These are phyloP conservation scores for Dioscorea cayenensis DNA, from an alignment of 116 monocot species.

Conservation along the genomic window DNA sequence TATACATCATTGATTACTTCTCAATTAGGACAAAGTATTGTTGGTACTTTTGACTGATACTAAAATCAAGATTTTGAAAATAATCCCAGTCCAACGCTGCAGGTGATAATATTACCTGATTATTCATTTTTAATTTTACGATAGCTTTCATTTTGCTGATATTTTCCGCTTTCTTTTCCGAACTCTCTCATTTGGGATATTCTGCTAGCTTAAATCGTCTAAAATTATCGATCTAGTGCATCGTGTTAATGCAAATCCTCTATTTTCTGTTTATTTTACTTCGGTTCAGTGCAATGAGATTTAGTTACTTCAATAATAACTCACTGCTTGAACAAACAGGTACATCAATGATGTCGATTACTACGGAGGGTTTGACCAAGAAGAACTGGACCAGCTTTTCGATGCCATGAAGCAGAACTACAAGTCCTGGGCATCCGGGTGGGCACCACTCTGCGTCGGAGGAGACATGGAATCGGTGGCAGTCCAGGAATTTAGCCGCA, in stretches of 20 bases:
- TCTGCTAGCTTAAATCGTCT: too few relatives aligned
- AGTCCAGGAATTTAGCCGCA: constrained; percentile 96
- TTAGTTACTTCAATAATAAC: background rate
- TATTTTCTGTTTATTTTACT: background rate
- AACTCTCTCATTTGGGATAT: too few relatives aligned
- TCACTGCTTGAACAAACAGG: constrained; percentile 19
- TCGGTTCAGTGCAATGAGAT: background rate
- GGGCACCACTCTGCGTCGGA: constrained; percentile 72
- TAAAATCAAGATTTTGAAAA: too few relatives aligned
- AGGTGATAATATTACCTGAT: too few relatives aligned
- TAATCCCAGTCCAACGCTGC: too few relatives aligned
- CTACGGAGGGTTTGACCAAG: constrained; percentile 89
- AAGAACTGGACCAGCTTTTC: constrained; percentile 84
- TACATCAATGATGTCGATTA: constrained; percentile 90
- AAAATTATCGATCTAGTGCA: background rate
- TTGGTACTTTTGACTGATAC: too few relatives aligned
- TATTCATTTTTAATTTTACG: too few relatives aligned
- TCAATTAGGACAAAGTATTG: too few relatives aligned
- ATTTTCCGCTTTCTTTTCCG: too few relatives aligned
- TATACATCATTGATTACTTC: too few relatives aligned
- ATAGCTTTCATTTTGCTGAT: too few relatives aligned
- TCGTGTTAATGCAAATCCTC: background rate
- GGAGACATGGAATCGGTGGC: constrained; percentile 93
- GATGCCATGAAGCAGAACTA: constrained; percentile 85
- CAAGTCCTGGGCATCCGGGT: constrained; percentile 92